A percentile compares a stretch with the other conserved stretches of the same genome.
Evolutionary conservation across 2,329 filamentous ascomycete genomes (phyloP).

Genomic region (Claviceps paspali): DNA sequence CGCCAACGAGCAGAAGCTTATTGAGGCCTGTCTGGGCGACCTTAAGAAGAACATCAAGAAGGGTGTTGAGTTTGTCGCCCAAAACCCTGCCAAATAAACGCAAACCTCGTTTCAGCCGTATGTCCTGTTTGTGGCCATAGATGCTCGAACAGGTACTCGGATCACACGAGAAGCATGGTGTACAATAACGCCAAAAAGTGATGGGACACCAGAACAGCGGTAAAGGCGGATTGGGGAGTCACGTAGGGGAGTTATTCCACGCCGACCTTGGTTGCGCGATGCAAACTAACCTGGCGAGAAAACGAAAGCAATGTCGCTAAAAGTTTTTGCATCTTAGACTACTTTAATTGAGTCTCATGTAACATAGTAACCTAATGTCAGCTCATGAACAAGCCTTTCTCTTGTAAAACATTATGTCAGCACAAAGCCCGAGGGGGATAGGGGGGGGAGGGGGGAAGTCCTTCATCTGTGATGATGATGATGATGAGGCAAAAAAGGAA

Average conservation of each 20-base stretch:
- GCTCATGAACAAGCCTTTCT: too few species aligned
- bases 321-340: conserved; percentile 2
- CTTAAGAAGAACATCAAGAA: conserved; percentile 93
- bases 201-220: too few species aligned
- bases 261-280: not conserved
- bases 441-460: too few species aligned
- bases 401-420: too few species aligned
- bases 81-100: conserved; percentile 45
- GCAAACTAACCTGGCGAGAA: not conserved
- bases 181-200: not conserved
- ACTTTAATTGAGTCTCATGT: conserved; percentile 5
- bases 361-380: conserved; percentile 1
- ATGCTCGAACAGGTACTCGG: not conserved
- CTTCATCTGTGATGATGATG: too few species aligned
- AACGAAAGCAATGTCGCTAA: not conserved
- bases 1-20: conserved; percentile 72
- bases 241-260: too few species aligned
- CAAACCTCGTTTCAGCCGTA: not conserved
- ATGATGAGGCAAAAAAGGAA: too few species aligned
- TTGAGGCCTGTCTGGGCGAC: conserved; percentile 72
- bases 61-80: conserved; percentile 50
- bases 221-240: not conserved
- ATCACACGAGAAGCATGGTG: not conserved
- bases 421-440: too few species aligned
- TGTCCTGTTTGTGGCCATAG: not conserved